Evolutionary conservation across 129 eudicot genomes (phyloP).

Genomic region (Escallonia herrerae): DNA sequence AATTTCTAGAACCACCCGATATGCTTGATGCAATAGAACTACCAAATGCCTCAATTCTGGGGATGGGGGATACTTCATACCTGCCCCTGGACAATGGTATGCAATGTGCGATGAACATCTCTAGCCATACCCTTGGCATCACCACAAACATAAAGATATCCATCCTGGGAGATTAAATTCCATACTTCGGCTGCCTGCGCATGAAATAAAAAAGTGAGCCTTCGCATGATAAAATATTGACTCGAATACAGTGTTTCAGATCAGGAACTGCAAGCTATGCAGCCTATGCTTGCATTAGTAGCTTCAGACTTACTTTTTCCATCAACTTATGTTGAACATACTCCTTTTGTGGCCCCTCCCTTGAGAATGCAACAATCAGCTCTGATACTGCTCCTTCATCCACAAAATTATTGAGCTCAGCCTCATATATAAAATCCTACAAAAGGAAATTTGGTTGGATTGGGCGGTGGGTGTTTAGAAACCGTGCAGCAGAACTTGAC

Average conservation of each 20-base stretch:
- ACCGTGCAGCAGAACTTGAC: neutral
- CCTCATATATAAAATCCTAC: conserved; percentile 75
- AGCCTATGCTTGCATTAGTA: neutral
- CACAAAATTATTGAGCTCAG: conserved; percentile 51
- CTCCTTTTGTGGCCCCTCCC: conserved; percentile 76
- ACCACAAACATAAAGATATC: conserved; percentile 66
- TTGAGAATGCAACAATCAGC: conserved; percentile 73
- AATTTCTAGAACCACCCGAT: too few relatives aligned
- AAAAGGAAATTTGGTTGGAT: neutral
- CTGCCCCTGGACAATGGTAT: conserved; percentile 62
- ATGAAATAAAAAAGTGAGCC: neutral
- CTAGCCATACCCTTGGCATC: conserved; percentile 90
- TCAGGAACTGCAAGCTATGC: neutral
- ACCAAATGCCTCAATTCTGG: too few relatives aligned
- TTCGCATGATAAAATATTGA: neutral
- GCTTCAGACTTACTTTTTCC: conserved; percentile 41
- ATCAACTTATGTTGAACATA: conserved; percentile 78
- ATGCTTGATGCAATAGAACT: too few relatives aligned
- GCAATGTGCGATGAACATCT: conserved; percentile 73
- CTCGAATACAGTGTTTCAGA: neutral
- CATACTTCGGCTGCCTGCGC: conserved; percentile 58
- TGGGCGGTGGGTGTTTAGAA: neutral
- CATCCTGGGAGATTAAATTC: conserved; percentile 53
- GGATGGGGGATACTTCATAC: conserved; percentile 18
- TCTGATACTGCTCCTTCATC: conserved; percentile 60